These are phyloP conservation scores for Sporopachydermia quercuum DNA, from an alignment of 805 yeast genomes.

Conservation along the genomic window DNA sequence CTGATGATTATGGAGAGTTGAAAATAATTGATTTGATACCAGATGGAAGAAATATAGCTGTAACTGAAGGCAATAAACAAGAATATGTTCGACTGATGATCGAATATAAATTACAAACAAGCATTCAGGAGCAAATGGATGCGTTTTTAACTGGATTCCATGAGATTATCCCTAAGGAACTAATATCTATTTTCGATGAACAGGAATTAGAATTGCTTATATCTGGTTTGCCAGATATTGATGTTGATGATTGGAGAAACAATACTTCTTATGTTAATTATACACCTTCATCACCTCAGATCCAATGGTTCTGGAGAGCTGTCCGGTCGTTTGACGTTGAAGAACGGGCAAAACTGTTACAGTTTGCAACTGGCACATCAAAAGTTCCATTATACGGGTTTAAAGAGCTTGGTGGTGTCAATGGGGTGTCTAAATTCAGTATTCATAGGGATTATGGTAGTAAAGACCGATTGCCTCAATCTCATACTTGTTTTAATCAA, in stretches of 20 bases:
- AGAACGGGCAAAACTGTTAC: conserved; percentile 85
- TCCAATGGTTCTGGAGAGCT: conserved; percentile 97
- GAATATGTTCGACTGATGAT: conserved; percentile 81
- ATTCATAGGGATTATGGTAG: conserved; percentile 83
- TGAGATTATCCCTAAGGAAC: conserved; percentile 72
- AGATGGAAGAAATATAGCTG: conserved; percentile 69
- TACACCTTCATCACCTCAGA: conserved; percentile 67
- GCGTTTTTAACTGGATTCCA: conserved; percentile 78
- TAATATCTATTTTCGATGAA: conserved; percentile 81
- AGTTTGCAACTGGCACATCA: conserved; percentile 94
- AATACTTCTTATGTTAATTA: conserved; percentile 72
- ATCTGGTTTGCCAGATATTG: conserved; percentile 92
- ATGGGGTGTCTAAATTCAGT: conserved; percentile 73
- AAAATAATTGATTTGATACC: conserved; percentile 71
- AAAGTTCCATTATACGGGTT: conserved; percentile 94
- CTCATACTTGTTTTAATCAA: conserved; percentile 96
- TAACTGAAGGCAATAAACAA: conserved; percentile 79
- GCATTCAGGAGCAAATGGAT: conserved; percentile 79
- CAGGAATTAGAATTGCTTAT: conserved; percentile 87
- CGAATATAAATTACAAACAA: conserved; percentile 68
- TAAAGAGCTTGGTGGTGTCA: conserved; percentile 75
- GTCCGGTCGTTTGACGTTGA: conserved; percentile 88
- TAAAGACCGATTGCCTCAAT: conserved; percentile 77
- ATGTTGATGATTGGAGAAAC: conserved; percentile 89
- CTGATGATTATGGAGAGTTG: conserved; percentile 87